phyloP scores from a whole-genome alignment of 169 alveolate genomes.

The Theileria sp. region DNA sequence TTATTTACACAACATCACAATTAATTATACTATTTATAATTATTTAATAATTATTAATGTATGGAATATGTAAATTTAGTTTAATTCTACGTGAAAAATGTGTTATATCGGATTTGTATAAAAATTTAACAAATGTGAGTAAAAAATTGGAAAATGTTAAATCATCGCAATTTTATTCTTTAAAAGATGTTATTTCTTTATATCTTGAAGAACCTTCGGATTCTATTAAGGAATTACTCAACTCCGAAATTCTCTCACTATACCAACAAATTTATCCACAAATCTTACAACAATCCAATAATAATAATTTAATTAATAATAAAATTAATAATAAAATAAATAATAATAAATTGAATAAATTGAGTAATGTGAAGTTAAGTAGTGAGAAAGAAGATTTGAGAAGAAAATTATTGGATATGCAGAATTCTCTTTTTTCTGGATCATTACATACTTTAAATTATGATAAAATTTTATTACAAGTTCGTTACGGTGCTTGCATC shows the following conservation, averaged over 20 bases:
- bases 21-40: no score
- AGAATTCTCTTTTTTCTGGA: conserved; percentile 20
- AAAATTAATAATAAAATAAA: no score
- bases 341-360: no score
- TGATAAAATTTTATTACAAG: conserved; percentile 22
- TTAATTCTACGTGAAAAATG: no score
- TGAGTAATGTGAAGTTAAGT: neutral
- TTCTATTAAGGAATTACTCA: neutral
- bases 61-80: no score
- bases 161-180: neutral
- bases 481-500: neutral
- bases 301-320: no score
- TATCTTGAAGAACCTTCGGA: conserved; percentile 11
- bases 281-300: neutral
- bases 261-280: conserved; percentile 4
- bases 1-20: no score
- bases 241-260: conserved; percentile 19
- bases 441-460: neutral
- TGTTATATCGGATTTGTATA: no score
- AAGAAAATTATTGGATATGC: neutral
- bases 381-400: no score
- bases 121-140: neutral
- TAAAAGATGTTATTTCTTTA: conserved; percentile 9
- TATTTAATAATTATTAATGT: no score
- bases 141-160: conserved; percentile 1